Conservation (phyloP, 163 green algal genomes). For the Coccomyxa subellipsoidea region DNA sequence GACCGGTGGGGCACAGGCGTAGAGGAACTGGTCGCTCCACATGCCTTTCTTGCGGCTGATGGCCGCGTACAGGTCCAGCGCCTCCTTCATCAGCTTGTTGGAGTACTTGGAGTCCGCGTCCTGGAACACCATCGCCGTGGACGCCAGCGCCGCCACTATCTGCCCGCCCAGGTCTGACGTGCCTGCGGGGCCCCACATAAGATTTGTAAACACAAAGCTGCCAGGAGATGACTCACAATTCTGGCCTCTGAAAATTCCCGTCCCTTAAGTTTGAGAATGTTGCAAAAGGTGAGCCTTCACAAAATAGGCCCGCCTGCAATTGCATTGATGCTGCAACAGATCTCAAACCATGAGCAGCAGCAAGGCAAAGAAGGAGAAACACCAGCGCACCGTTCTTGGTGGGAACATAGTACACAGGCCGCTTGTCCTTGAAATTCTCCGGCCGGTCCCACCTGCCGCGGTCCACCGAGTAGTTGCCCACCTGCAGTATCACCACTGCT, state of each 20-base stretch:
- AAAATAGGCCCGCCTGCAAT: too few relatives aligned
- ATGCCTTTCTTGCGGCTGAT: neutral
- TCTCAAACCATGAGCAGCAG: too few relatives aligned
- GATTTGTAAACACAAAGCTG: too few relatives aligned
- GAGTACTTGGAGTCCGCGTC: constrained; percentile 40
- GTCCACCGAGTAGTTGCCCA: constrained; percentile 48
- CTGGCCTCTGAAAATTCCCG: too few relatives aligned
- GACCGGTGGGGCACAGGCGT: constrained; percentile 17
- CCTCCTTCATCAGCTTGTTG: constrained; percentile 40
- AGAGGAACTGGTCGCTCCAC: constrained; percentile 17
- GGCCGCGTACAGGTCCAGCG: constrained; percentile 14
- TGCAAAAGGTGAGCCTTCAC: too few relatives aligned
- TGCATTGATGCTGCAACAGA: too few relatives aligned
- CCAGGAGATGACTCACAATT: too few relatives aligned
- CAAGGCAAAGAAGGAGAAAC: neutral
- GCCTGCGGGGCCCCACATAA: constrained; percentile 9
- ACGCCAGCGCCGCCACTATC: constrained; percentile 43
- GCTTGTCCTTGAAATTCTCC: constrained; percentile 23
- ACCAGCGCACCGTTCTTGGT: constrained; percentile 22
- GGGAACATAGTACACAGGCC: constrained; percentile 42
- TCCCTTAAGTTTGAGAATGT: too few relatives aligned
- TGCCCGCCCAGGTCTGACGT: constrained; percentile 50
- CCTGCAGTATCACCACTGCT: constrained; percentile 14
- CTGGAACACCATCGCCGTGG: constrained; percentile 46
- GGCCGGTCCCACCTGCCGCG: constrained; percentile 42